These are phyloP conservation scores for Nakaseomyces delphensis DNA, from an alignment of 1,139 yeast genomes.

Conservation along the genomic window DNA sequence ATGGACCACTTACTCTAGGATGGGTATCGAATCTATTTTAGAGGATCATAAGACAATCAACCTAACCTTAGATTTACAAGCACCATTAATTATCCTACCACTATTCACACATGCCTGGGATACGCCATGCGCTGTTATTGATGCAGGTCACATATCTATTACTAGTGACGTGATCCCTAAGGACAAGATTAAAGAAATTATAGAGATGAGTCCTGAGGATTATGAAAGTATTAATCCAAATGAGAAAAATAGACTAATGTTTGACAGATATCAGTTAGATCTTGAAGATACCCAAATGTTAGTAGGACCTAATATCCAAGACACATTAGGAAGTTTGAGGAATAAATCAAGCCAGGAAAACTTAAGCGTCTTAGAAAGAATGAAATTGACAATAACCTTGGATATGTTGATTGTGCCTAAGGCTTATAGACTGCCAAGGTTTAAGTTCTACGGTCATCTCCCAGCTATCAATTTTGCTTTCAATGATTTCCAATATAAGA, in stretches of 20 bases:
- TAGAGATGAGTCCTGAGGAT: constrained; percentile 50
- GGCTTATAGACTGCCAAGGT: constrained; percentile 62
- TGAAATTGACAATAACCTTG: constrained; percentile 61
- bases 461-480: constrained; percentile 64
- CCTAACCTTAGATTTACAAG: constrained; percentile 79
- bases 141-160: constrained; percentile 92
- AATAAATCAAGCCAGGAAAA: constrained; percentile 36
- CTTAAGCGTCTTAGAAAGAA: constrained; percentile 54
- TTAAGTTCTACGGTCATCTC: constrained; percentile 71
- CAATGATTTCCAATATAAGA: constrained; percentile 84
- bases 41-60: constrained; percentile 90
- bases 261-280: constrained; percentile 71
- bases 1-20: constrained; percentile 75
- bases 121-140: constrained; percentile 84
- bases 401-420: constrained; percentile 82
- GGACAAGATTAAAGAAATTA: constrained; percentile 60
- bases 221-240: constrained; percentile 70
- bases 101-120: constrained; percentile 69
- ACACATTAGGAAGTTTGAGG: constrained; percentile 65
- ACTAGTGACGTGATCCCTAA: constrained; percentile 73
- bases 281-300: constrained; percentile 82
- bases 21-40: constrained; percentile 86
- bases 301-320: constrained; percentile 73
- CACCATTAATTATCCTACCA: constrained; percentile 88
- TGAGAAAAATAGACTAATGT: constrained; percentile 69